These are phyloP conservation scores for Botrytis aclada DNA, from an alignment of 2,329 filamentous ascomycete genomes.

Conservation along the genomic window DNA sequence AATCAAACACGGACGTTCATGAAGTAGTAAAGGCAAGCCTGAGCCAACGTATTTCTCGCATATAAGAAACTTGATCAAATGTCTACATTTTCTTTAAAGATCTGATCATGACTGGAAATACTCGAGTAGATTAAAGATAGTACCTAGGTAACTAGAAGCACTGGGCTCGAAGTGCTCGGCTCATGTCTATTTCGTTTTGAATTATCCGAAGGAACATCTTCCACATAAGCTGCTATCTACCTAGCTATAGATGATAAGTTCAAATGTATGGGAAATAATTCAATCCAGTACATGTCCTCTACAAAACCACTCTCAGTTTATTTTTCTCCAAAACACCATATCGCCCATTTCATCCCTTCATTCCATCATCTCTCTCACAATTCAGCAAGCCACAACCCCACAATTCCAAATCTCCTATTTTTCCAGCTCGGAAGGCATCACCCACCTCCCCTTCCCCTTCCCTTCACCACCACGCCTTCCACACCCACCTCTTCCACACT, in stretches of 20 bases:
- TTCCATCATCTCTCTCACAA: not conserved
- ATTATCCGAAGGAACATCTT: too few species aligned
- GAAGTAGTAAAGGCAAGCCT: conserved; percentile 60
- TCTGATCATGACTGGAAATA: not conserved
- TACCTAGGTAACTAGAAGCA: not conserved
- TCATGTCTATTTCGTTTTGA: not conserved
- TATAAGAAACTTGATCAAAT: not conserved
- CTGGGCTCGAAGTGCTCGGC: not conserved
- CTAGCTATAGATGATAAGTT: not conserved
- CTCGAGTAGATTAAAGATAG: not conserved
- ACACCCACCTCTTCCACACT: not conserved
- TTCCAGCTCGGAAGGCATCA: not conserved
- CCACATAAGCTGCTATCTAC: not conserved
- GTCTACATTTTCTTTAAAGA: not conserved
- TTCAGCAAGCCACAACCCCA: not conserved
- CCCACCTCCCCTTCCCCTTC: not conserved
- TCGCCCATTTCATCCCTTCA: not conserved
- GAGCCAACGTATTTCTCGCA: conserved; percentile 43
- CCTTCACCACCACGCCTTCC: not conserved
- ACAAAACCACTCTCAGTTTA: accelerated
- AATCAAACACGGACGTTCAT: conserved; percentile 29
- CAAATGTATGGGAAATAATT: not conserved
- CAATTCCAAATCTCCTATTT: not conserved
- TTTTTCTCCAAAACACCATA: not conserved
- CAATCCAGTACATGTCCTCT: not conserved